phyloP scores from a whole-genome alignment of 345 rosid genomes.

The Excoecaria agallocha region DNA sequence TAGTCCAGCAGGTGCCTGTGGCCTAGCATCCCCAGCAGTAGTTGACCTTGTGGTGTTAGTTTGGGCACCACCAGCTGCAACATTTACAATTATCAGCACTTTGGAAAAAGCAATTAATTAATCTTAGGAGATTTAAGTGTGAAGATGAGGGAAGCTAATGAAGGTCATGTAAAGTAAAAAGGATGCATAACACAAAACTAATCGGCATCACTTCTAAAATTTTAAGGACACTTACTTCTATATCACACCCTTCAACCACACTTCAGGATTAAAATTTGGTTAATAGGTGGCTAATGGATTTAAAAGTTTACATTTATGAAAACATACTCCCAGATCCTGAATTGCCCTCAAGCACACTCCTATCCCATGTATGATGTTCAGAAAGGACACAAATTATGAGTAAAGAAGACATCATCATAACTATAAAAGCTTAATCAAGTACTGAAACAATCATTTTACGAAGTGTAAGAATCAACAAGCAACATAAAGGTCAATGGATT shows the following conservation, averaged over 20 bases:
- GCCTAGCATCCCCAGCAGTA: slow-evolving; percentile 46
- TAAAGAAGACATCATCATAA: not conserved
- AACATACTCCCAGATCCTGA: not conserved
- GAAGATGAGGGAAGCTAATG: not conserved
- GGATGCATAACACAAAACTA: not conserved
- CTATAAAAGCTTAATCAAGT: no score
- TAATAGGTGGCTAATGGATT: not conserved
- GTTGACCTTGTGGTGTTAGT: slow-evolving; percentile 45
- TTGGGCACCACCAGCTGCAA: slow-evolving; percentile 49
- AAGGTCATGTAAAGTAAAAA: not conserved
- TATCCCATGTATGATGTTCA: not conserved
- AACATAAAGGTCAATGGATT: not conserved
- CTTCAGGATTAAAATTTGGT: not conserved
- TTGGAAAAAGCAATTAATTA: not conserved
- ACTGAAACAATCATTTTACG: not conserved
- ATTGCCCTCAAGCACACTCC: not conserved
- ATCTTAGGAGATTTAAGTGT: not conserved
- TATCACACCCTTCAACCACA: not conserved
- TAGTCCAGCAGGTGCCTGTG: slow-evolving; percentile 52
- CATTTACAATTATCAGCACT: slow-evolving; percentile 17
- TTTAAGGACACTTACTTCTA: not conserved
- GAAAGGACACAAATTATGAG: not conserved
- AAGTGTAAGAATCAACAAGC: not conserved
- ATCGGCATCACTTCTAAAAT: not conserved
- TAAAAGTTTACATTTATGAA: not conserved